Evolutionary conservation across 1,284 basidiomycete species (phyloP), one percentile per base, ranked within the genome.

Genomic region (Malassezia cuniculi): DNA sequence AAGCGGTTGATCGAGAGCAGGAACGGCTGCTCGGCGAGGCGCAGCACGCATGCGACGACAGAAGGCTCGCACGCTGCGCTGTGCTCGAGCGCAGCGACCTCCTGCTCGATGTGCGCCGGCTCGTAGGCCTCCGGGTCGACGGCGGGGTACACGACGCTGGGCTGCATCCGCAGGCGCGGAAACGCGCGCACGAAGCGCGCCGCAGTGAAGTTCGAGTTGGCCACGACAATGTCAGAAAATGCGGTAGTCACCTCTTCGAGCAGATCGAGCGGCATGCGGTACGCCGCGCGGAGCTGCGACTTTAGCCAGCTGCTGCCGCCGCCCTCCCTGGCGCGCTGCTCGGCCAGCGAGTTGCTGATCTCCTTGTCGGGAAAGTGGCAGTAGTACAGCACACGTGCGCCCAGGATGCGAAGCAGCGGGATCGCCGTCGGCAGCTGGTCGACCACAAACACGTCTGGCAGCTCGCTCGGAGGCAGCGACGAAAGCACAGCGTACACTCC

Each of bases 391-490:
- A 93, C 81, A 1, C 84, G 77, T 8, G 77, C 83, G 9, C 73
- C 72, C 8, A 83, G 63, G 36, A 73, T 66, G 10, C 83, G 76
- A 1, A 97, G 72, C 47, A 90, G 71, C 0, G 90, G 90, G 14
- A 95, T 74, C 46, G 82, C 85, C 2, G 85, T 85, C 1, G 85
- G 85, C 15, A 95, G 77, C 66, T 95, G 90, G 69, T 97, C 93
- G 12, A 95, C 81, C 46, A 97, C 80, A 71, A 81, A 89, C 19
- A 94, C 77, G 62, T 97, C 90, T 38, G 66, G 70, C 1, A 55
- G 40, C 26, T 54, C 37, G 16, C 34, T 26, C 19, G 56, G 62
- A 80, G 55, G 38, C 4, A 52, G 50, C 4, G 34, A 36, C 3
- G 57, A 49, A 22, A 52, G 38, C 31, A 59, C 14, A 27, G 40